Conservation (phyloP, 148 eudicot genomes). For the Fagopyrum esculentum region DNA sequence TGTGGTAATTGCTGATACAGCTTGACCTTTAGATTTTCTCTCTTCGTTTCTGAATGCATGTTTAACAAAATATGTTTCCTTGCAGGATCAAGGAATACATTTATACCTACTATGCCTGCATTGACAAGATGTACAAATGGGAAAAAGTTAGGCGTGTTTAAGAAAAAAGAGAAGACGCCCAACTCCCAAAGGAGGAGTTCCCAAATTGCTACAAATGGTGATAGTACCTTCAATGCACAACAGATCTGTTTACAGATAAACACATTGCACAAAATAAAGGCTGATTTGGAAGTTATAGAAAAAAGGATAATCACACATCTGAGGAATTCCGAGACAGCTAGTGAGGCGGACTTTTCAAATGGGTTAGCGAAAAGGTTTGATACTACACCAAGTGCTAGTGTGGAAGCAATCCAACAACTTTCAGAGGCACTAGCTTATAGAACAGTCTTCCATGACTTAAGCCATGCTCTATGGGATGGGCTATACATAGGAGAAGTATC, state of each 20-base stretch:
- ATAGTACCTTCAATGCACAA: slow-evolving; percentile 39
- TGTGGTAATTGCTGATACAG: slow-evolving; percentile 51
- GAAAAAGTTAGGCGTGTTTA: slow-evolving; percentile 62
- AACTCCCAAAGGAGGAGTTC: slow-evolving; percentile 58
- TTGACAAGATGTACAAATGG: slow-evolving; percentile 77
- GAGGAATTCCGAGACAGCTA: slow-evolving; percentile 88
- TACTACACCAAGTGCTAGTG: slow-evolving; percentile 59
- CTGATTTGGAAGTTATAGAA: slow-evolving; percentile 60
- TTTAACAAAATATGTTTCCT: not conserved
- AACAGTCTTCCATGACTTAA: slow-evolving; percentile 64
- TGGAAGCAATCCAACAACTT: slow-evolving; percentile 80
- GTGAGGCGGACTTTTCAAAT: slow-evolving; percentile 58
- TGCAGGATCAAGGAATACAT: slow-evolving; percentile 79
- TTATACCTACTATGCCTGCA: slow-evolving; percentile 84
- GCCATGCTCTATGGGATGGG: slow-evolving; percentile 67
- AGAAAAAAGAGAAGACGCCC: slow-evolving; percentile 73
- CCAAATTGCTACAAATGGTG: slow-evolving; percentile 70
- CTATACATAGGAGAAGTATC: slow-evolving; percentile 81
- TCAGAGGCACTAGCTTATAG: slow-evolving; percentile 60
- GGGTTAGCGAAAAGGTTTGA: slow-evolving; percentile 65
- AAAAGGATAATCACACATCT: slow-evolving; percentile 77
- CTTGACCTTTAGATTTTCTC: not conserved
- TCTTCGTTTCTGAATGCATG: slow-evolving; percentile 4
- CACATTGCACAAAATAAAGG: slow-evolving; percentile 50
- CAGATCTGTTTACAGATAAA: slow-evolving; percentile 75